These are phyloP conservation scores for Trichophyton mentagrophytes DNA, from an alignment of 2,329 filamentous ascomycete species.

Conservation along the genomic window DNA sequence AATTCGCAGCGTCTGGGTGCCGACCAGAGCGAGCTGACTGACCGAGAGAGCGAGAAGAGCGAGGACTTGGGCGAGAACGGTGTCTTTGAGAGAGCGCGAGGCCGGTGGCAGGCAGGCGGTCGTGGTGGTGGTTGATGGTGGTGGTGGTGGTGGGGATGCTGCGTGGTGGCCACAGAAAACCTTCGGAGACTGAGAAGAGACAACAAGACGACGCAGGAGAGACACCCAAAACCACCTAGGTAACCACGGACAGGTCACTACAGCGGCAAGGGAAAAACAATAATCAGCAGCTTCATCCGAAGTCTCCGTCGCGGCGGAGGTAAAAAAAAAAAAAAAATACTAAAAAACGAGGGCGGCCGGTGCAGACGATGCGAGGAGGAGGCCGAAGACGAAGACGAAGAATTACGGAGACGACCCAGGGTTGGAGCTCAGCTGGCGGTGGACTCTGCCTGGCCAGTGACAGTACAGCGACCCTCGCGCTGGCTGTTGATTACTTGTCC, in stretches of 20 bases:
- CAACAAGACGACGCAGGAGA: not conserved
- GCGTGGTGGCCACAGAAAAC: not conserved
- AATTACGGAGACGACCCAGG: not conserved
- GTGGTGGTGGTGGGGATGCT: too few relatives aligned
- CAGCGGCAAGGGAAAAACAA: constrained; percentile 1
- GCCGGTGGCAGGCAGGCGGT: too few relatives aligned
- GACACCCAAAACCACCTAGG: too few relatives aligned
- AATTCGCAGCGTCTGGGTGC: not conserved
- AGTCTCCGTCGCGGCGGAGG: not conserved
- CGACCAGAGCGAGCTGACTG: not conserved
- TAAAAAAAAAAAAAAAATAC: not conserved
- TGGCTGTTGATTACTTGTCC: too few relatives aligned
- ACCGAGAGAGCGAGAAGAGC: not conserved
- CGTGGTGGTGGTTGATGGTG: too few relatives aligned
- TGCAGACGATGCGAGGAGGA: too few relatives aligned
- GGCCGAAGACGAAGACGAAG: not conserved
- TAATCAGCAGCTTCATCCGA: not conserved
- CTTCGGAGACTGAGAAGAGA: not conserved
- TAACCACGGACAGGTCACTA: too few relatives aligned
- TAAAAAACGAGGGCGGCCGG: not conserved
- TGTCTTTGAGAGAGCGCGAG: not conserved
- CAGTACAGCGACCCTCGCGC: too few relatives aligned
- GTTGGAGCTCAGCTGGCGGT: too few relatives aligned
- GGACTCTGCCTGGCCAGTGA: too few relatives aligned
- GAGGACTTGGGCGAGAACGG: too few relatives aligned